Conservation (phyloP, 2,329 filamentous ascomycete genomes). For the Sporothrix curviconia region DNA sequence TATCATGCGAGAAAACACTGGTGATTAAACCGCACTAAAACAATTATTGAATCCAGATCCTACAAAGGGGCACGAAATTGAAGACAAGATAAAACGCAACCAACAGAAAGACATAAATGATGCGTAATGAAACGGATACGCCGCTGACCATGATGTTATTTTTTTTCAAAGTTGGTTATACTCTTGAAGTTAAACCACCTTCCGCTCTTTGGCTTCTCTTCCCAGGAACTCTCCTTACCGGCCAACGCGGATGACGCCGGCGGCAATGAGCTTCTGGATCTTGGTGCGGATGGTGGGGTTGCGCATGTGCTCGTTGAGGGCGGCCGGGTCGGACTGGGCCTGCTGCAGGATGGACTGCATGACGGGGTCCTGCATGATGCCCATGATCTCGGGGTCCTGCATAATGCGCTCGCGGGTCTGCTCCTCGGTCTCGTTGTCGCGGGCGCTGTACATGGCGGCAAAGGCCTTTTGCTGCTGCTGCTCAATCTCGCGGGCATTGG, state of each 20-base stretch:
- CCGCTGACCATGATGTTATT: too few relatives aligned
- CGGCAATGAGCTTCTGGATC: conserved; percentile 90
- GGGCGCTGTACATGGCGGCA: conserved; percentile 78
- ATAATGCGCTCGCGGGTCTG: conserved; percentile 88
- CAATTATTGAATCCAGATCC: too few relatives aligned
- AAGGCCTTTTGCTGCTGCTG: conserved; percentile 90
- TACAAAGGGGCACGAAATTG: too few relatives aligned
- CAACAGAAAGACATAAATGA: too few relatives aligned
- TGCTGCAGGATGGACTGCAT: conserved; percentile 98
- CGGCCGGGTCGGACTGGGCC: conserved; percentile 85
- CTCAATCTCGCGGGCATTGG: conserved; percentile 87
- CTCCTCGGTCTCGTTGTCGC: conserved; percentile 92
- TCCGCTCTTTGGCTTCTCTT: too few relatives aligned
- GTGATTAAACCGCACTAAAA: too few relatives aligned
- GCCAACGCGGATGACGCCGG: conserved; percentile 75
- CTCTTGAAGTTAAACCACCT: too few relatives aligned
- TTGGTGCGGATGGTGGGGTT: conserved; percentile 79
- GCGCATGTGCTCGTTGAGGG: conserved; percentile 94
- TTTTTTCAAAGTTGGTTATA: background rate
- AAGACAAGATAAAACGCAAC: too few relatives aligned
- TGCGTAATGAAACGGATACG: too few relatives aligned
- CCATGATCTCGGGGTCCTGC: conserved; percentile 89
- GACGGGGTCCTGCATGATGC: conserved; percentile 87
- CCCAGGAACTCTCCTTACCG: conserved; percentile 5
- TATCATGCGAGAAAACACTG: too few relatives aligned